Base-by-base conservation (phyloP, 257 asterid species). In the Coffea canephora region DNA sequence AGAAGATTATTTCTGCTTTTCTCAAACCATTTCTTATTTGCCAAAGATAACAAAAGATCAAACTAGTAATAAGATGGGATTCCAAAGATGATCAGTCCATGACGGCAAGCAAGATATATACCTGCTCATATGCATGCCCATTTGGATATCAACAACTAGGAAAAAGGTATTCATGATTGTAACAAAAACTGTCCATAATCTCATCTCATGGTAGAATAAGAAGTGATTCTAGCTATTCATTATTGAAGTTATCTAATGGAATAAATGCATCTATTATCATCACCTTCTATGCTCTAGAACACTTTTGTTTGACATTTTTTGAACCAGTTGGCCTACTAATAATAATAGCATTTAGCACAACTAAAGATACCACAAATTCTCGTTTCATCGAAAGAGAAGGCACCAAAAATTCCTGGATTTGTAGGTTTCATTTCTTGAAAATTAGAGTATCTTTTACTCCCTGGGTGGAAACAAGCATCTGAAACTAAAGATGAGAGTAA, bases 391-490 rank as follows among this genome's bases (percentile, higher is more conserved):
- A 5, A 5, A 57, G 16, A 57, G 14, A 21, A 19, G 27, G 27
- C 1, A 0, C 21, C 31, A 25, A 9, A 64, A n/a, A 10, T 23
- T 23, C 4, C n/a, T 6, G 25, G 18, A 23, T n/a, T 14, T 9
- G 6, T 64, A n/a, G 70, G 43, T 65, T 65, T 65, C 70, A 12
- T 65, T 65, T 65, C 1, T 11, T 10, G 43, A 27, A 65, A 34
- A 68, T 68, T 34, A 68, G 5, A 34, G 10, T 55, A 13, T 59
- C 27, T 25, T n/a, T 7, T 79, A 11, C 46, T 71, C 82, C 75
- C 69, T 48, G 0, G 41, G 78, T 79, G 82, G 73, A 72, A 72
- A 79, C 78, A 79, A 61, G 82, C 78, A 79, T 79, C 82, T 72
- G 73, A 59, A 69, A 70, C 81, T 68, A 31, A 65, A 49, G 52